phyloP scores from a whole-genome alignment of 768 basidiomycete genomes.

The Lentinula guzmanii region DNA sequence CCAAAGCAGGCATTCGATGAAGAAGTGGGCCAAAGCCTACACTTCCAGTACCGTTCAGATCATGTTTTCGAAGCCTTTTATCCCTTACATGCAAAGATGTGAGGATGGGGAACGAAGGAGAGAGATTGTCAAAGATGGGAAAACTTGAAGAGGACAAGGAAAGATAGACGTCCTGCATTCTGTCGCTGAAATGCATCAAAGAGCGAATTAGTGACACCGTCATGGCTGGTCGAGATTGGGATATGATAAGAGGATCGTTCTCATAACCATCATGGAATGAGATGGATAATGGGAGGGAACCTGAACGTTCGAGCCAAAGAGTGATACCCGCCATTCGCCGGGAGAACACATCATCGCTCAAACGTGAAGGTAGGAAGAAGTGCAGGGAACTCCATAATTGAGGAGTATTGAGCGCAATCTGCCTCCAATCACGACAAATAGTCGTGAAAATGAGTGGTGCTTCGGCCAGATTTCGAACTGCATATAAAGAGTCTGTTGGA shows the following conservation, averaged over 20 bases:
- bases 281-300: not conserved
- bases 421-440: slow-evolving; percentile 21
- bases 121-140: not conserved
- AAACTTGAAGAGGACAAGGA: not conserved
- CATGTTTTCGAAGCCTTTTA: no score
- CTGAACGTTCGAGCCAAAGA: not conserved
- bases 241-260: no score
- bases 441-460: slow-evolving; percentile 19
- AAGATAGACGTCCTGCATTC: not conserved
- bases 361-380: not conserved
- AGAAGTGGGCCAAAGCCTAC: not conserved
- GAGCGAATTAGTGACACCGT: not conserved
- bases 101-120: not conserved
- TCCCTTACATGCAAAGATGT: not conserved
- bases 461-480: slow-evolving; percentile 13
- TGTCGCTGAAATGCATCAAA: not conserved
- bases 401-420: slow-evolving; percentile 17
- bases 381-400: slow-evolving; percentile 21
- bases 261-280: not conserved
- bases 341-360: not conserved
- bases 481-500: slow-evolving; percentile 7
- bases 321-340: not conserved
- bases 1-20: not conserved
- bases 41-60: no score
- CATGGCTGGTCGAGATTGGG: no score